Evolutionary conservation across 768 basidiomycete species (phyloP).

Genomic region (Termitomyces sp.): DNA sequence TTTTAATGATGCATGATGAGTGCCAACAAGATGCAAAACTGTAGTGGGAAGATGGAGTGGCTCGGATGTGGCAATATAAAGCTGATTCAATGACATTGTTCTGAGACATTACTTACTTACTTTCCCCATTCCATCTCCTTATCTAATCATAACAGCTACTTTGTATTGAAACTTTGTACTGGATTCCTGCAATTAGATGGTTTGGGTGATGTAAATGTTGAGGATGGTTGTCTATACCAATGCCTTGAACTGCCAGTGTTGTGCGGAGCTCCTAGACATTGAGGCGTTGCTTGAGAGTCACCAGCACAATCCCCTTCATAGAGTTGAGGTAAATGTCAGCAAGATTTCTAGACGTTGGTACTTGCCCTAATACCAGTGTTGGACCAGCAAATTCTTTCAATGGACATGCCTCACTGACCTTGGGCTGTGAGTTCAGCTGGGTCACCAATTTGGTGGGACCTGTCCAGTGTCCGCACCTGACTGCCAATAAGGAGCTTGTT

Average conservation of each 20-base stretch:
- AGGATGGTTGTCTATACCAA: background rate
- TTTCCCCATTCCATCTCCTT: no score
- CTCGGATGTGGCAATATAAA: no score
- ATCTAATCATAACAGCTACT: no score
- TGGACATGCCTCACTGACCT: constrained; percentile 2
- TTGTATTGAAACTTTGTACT: no score
- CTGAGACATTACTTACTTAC: no score
- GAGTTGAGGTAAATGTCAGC: background rate
- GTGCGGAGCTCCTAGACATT: background rate
- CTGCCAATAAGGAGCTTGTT: constrained; percentile 19
- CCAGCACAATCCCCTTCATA: background rate
- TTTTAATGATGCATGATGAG: no score
- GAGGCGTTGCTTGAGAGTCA: background rate
- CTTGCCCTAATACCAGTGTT: background rate
- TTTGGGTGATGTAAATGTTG: background rate
- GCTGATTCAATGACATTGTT: no score
- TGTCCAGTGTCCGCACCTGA: constrained; percentile 22
- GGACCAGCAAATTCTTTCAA: background rate
- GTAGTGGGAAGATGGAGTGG: no score
- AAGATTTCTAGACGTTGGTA: background rate
- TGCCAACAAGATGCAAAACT: no score
- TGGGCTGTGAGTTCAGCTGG: constrained; percentile 8
- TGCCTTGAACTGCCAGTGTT: background rate
- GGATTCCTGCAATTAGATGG: background rate
- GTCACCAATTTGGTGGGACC: constrained; percentile 9